Base-by-base conservation (phyloP, 2,329 filamentous ascomycete species). In the Arthroderma sp. region DNA sequence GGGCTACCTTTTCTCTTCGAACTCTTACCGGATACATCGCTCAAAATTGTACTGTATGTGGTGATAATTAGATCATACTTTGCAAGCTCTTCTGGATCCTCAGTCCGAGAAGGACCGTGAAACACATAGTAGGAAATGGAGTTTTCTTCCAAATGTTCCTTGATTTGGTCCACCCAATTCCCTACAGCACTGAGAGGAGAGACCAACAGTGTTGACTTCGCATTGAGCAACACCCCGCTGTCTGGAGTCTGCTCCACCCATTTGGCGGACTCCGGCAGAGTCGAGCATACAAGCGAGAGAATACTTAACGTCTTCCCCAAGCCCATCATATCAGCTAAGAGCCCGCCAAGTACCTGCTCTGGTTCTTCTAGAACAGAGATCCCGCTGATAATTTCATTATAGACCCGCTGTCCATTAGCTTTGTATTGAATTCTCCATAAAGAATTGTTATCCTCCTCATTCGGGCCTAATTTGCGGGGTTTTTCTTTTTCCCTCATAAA, bases 111-210 rank as follows among this genome's bases (percentile, higher is more conserved):
- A 0, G 78, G 70, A 2, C 91, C 91, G 60, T 98, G 91, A 53
- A 95, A 96, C 44, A 91, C 77, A 58, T 91, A 86, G 56, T 78
- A 86, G 1, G 69, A 80, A 11, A 96, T 58, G 5, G 74, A 66
- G 0, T 71, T 73, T 0, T 75, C 70, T 41, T 74, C 71, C 38
- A 94, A 70, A 61, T 98, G 91, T 47, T 83, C 75, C 55, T 82
- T 82, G 49, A 96, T 85, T 63, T 98, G 91, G 53, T 87, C 80
- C 55, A 89, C 83, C 91, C 91, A 98, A 57, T 96, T 98, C 28
- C 83, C 82, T 47, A 96, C 80, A 0, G 89, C 91, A 56, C 86
- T 94, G 2, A 95, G 73, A 1, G 91, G 91, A 46, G 84, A 93
- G 10, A 98, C 78, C 11, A 98, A 73, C 30, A 98, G 69, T 0